Evolutionary conservation across 176 grass and related monocot species (phyloP).

Genomic region (Otatea glauca): DNA sequence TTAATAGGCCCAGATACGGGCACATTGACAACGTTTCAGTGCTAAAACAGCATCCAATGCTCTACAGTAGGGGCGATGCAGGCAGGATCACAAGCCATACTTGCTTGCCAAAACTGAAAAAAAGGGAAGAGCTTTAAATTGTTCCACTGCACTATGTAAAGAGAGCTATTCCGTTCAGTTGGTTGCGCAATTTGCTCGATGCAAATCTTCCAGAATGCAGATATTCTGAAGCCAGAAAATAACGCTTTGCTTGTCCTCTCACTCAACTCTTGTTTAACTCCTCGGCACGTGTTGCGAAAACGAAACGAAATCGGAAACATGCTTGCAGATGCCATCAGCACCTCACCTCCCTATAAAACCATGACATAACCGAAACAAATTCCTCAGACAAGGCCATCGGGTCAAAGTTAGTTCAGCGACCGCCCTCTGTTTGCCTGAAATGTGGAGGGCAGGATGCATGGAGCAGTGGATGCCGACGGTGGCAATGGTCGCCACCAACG

Average conservation of each 20-base stretch:
- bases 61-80: constrained; percentile 44
- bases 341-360: constrained; percentile 52
- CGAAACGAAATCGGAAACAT: constrained; percentile 1
- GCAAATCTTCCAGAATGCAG: constrained; percentile 43
- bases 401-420: constrained; percentile 18
- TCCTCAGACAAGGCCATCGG: constrained; percentile 28
- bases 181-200: constrained; percentile 39
- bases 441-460: constrained; percentile 47
- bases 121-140: constrained; percentile 28
- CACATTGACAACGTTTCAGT: constrained; percentile 19
- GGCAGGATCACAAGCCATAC: constrained; percentile 15
- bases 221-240: constrained; percentile 36
- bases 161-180: constrained; percentile 35
- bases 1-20: constrained; percentile 1
- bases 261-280: not conserved
- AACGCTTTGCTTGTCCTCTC: not conserved
- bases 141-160: constrained; percentile 42
- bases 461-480: constrained; percentile 53
- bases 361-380: constrained; percentile 38
- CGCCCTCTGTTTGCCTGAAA: not conserved
- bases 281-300: constrained; percentile 46
- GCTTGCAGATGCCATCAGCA: constrained; percentile 40
- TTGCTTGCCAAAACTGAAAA: constrained; percentile 42
- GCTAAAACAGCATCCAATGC: constrained; percentile 52
- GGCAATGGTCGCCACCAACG: constrained; percentile 53